Evolutionary conservation across 495 filamentous ascomycete species (phyloP), one percentile per base, ranked within the genome.

Genomic region (Haplographium delicatum): DNA sequence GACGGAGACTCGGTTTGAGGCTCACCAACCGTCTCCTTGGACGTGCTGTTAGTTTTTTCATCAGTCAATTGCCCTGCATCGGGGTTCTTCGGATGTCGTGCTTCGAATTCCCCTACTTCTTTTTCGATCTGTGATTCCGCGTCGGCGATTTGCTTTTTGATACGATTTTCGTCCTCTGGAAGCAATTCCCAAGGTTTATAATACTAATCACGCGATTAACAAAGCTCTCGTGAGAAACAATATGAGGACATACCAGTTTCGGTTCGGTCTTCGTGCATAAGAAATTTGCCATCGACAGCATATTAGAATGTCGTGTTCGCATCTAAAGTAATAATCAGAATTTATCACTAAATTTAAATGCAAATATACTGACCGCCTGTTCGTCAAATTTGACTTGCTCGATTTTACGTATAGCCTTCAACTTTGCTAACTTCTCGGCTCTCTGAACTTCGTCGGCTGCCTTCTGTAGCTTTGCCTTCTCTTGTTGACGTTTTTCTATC

Each of bases 401-500:
- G 45, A 73, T 75, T 62, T 72, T 73, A 33, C 88, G 76, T 46
- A 78, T 67, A 35, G 61, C 67, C 30, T 70, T 72, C 43, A 89
- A 68, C 58, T 79, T 75, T 46, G 84, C 83, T 25, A 82, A 66
- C 57, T 75, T 72, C 57, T 75, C 75, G 58, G 75, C 72, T 68
- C 78, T 81, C 60, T 79, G 80, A 57, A 78, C 73, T 61, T 89
- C 87, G 54, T 85, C 77, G 43, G 75, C 72, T 53, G 59, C 81
- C 58, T 79, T 82, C 67, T 89, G 85, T 56, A 80, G 69, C 61
- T 85, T 83, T 34, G 85, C 72, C 69, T 89, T 90, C 59, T 88
- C 88, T 65, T 90, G 83, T 65, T 93, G 88, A 62, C 86, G 85
- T 61, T 82, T 84, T 68, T 97, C 91, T 61, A 96, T 91, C 62